A percentile compares a stretch with the other conserved stretches of the same genome.
These are phyloP conservation scores for Priceomyces fermenticarens DNA, from an alignment of 805 yeast genomes.

Conservation along the genomic window DNA sequence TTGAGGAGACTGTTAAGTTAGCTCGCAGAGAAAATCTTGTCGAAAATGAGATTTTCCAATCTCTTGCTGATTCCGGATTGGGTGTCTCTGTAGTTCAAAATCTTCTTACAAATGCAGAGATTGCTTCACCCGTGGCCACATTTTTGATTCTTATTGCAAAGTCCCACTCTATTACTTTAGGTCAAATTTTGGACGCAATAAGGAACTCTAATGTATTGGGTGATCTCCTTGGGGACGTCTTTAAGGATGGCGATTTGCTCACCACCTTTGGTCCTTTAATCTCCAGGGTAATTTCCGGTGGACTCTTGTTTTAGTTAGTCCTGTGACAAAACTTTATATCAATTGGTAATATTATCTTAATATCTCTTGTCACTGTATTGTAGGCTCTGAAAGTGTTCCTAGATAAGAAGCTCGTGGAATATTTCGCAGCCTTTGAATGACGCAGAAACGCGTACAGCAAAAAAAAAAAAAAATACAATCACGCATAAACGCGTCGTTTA, in stretches of 20 bases:
- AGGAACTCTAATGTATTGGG: constrained; percentile 17
- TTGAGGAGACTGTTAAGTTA: constrained; percentile 1
- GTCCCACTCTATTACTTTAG: constrained; percentile 20
- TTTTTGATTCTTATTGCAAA: constrained; percentile 19
- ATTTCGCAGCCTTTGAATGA: no score
- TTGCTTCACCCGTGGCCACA: constrained; percentile 25
- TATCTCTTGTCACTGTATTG: no score
- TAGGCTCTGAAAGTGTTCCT: no score
- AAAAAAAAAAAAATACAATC: no score
- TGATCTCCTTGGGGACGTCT: constrained; percentile 14
- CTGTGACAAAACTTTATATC: no score
- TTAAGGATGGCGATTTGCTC: constrained; percentile 11
- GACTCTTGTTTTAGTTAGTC: constrained; percentile 4
- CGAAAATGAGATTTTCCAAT: constrained; percentile 15
- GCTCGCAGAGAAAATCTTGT: constrained; percentile 18
- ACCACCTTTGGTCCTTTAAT: constrained; percentile 15
- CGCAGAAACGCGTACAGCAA: no score
- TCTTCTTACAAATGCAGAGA: constrained; percentile 23
- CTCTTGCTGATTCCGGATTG: constrained; percentile 24
- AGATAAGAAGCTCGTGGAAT: no score
- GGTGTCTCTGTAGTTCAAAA: constrained; percentile 20
- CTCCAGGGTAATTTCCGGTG: constrained; percentile 15
- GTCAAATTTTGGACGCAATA: constrained; percentile 17
- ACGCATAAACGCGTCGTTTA: no score
- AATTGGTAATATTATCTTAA: no score